Percentiles rank a stretch among this genome's conserved stretches.
Conservation (phyloP, 1,284 basidiomycete genomes). For the Rhodotorula mucilaginosa region DNA sequence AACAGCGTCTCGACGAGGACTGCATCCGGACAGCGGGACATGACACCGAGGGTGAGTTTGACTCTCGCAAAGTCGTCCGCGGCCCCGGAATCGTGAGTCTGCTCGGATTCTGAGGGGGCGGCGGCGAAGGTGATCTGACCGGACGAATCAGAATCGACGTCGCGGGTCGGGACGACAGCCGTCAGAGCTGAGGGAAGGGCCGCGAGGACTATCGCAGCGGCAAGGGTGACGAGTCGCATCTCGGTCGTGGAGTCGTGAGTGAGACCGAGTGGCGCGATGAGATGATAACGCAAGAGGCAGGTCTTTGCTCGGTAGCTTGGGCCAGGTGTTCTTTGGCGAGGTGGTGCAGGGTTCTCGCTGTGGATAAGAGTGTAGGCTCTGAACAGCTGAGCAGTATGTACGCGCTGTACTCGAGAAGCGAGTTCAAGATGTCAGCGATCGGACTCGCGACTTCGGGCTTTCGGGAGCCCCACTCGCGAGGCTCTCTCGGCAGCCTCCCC, state of each 20-base stretch:
- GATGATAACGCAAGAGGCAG: too few relatives aligned
- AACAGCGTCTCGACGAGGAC: constrained; percentile 19
- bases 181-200: not conserved
- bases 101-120: not conserved
- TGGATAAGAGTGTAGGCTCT: too few relatives aligned
- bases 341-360: too few relatives aligned
- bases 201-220: not conserved
- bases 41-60: constrained; percentile 28
- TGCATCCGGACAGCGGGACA: constrained; percentile 37
- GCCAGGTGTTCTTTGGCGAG: too few relatives aligned
- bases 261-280: not conserved
- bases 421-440: too few relatives aligned
- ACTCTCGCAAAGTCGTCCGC: not conserved
- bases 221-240: not conserved
- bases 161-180: too few relatives aligned
- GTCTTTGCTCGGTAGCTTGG: too few relatives aligned
- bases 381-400: too few relatives aligned
- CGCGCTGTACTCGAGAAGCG: not conserved
- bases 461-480: too few relatives aligned
- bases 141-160: not conserved
- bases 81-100: not conserved
- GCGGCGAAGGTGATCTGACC: not conserved
- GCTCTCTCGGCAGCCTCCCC: too few relatives aligned
- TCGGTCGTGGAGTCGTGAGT: not conserved
- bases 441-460: too few relatives aligned